These are phyloP conservation scores for Gossypium gossypioides DNA, from an alignment of 441 rosid species.

Conservation along the genomic window DNA sequence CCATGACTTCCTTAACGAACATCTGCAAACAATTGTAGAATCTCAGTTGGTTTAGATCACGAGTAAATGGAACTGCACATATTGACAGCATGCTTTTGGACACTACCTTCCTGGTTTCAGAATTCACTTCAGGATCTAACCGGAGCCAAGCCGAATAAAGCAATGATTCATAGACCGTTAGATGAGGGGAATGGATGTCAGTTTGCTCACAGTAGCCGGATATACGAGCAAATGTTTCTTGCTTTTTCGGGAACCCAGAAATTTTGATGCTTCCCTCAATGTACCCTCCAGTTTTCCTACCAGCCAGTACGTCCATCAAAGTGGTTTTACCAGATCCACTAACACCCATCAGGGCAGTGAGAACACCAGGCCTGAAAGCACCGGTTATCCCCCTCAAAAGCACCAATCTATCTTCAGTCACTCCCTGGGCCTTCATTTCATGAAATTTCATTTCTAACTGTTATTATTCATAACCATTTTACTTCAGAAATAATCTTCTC, in stretches of 20 bases:
- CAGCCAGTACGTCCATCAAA: conserved; percentile 59
- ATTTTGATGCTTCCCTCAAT: conserved; percentile 40
- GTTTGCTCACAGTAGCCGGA: conserved; percentile 69
- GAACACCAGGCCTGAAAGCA: conserved; percentile 82
- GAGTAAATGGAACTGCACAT: not conserved
- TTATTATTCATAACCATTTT: not conserved
- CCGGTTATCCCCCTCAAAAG: conserved; percentile 52
- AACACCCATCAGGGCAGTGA: conserved; percentile 84
- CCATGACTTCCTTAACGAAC: conserved; percentile 39
- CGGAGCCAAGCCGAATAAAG: conserved; percentile 57
- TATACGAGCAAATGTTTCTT: conserved; percentile 59
- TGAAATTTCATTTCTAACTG: conserved; percentile 9
- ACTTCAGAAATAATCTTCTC: too few species aligned
- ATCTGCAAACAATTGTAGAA: conserved; percentile 21
- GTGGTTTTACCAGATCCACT: conserved; percentile 90
- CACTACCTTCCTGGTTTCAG: conserved; percentile 34
- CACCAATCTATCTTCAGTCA: conserved; percentile 32
- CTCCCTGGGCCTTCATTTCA: conserved; percentile 57
- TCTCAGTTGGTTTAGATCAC: not conserved
- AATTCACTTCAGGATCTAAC: conserved; percentile 34
- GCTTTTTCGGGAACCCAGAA: conserved; percentile 56
- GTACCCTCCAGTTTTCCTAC: conserved; percentile 56
- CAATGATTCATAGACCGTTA: conserved; percentile 52
- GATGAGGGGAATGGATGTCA: conserved; percentile 54
- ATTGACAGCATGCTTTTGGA: not conserved